Base-by-base conservation (phyloP, 2,329 filamentous ascomycete species). In the Phoma sp. region DNA sequence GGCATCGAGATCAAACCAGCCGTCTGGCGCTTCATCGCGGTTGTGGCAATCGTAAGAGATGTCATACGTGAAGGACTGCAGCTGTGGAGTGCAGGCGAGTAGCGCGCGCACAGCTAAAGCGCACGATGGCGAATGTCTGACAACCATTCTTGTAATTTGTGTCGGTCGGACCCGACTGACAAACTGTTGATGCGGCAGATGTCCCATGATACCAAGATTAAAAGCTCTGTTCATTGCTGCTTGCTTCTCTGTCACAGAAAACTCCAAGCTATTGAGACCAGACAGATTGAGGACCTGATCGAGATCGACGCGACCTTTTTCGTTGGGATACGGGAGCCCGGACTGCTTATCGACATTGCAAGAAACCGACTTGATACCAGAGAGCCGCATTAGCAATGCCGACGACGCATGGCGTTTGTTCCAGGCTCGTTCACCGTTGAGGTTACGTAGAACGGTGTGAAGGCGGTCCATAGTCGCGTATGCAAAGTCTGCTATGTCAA, bases 41-140 rank as follows among this genome's bases (percentile, higher is more conserved):
- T 57, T 49, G n/a, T 55, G 49, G 21, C 51, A 39, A 22, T 68
- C 59, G 33, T 62, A 64, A n/a, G 54, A 60, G 12, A 68, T 55
- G 22, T 72, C 68, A 35, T 58, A 70, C 3, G 64, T 66, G 3
- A 72, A 55, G 5, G 63, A 65, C 6, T 47, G 49, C 8, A 72
- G 54, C 19, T 63, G 64, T 19, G 63, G 65, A 21, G 61, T 58
- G 27, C 43, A 56, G 17, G 37, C 24, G 4, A 72, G 41, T 4
- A 69, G 35, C 0, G 44, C 43, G 8, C 37, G 19, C 3, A 69
- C 32, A 15, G 40, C 44, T 4, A 46, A 31, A 2, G 51, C 32
- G 8, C 60, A 48, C 4, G 51, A 48, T 2, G 46, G 57, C 0
- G 66, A 63, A 25, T 64, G 57, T 35, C 67, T 54, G 25, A 71